Base-by-base conservation (phyloP, 768 basidiomycete species). In the Hortiboletus campestris region DNA sequence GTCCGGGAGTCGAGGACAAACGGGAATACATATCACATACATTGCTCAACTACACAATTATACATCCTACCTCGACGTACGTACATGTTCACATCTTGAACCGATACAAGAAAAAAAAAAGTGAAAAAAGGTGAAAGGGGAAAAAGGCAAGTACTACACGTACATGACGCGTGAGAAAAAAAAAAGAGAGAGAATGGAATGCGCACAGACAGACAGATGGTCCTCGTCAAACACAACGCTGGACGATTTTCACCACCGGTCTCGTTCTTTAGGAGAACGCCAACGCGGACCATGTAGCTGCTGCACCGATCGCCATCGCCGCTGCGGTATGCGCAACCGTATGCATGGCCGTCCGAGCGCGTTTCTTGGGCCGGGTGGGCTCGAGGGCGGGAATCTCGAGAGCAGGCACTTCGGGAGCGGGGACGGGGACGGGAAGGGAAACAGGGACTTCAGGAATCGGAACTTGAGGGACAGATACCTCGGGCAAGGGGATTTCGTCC, bases 271-370 rank as follows among this genome's bases (percentile, higher is more conserved):
- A 86, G 57, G 74, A 76, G 68, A 84, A 90, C 1, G 88, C 88
- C 54, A 91, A 69, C 25, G 85, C 86, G 17, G 84, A 81, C 88
- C 88, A 90, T 3, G 88, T 79, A 4, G 82, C 84, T 13, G 84
- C 83, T 14, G 86, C 88, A 25, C 88, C 88, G 39, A 90, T 69
- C 1, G 81, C 79, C 32, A 85, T 79, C 17, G 81, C 83, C 4
- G 84, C 80, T 8, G 83, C 81, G 7, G 87, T 88, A 44, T 82
- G 82, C 38, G 75, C 78, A 35, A 83, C 71, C 6, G 76, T 73
- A 32, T 71, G 64, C 45, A 66, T 43, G 20, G 62, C 66, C 43
- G 72, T 76, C 58, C 78, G 72, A 2, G 74, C 72, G 13, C 85
- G 79, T 63, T 84, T 85, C 36, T 63, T 56, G 13, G 66, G 66